phyloP scores from a whole-genome alignment of 139 green algal genomes.

The Yamagishiella unicocca region DNA sequence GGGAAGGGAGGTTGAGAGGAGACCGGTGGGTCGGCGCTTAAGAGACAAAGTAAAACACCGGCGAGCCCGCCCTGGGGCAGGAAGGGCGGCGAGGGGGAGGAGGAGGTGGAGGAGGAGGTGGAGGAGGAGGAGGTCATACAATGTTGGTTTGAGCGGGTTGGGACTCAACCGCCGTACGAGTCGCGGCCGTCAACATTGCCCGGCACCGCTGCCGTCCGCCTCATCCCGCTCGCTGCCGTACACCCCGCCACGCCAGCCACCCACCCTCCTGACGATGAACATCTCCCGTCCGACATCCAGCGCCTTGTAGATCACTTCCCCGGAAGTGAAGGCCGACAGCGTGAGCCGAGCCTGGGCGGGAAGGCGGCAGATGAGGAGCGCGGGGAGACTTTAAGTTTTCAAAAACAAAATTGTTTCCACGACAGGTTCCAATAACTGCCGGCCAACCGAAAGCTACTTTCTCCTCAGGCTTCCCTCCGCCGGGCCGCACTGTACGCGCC shows the following conservation, averaged over 20 bases:
- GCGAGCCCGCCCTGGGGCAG: background rate
- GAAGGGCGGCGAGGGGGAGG: too few relatives aligned
- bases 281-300: conserved; percentile 58
- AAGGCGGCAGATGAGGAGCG: background rate
- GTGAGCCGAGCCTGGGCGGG: conserved; percentile 11
- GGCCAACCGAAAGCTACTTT: too few relatives aligned
- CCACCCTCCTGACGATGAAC: conserved; percentile 51
- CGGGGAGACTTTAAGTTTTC: background rate
- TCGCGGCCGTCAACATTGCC: background rate
- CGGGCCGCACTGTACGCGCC: too few relatives aligned
- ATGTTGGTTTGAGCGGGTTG: background rate
- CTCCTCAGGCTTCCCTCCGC: too few relatives aligned
- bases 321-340: conserved; percentile 47
- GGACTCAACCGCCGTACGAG: background rate
- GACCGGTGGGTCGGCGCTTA: background rate
- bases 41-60: background rate
- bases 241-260: background rate
- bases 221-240: background rate
- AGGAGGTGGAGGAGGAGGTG: background rate
- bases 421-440: too few relatives aligned
- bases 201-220: background rate
- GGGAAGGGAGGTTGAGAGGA: background rate
- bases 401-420: background rate
- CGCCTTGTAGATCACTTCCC: conserved; percentile 51
- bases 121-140: background rate